Evolutionary conservation across 1,284 basidiomycete species (phyloP).

Genomic region (Tetrapyrgos nigripes): DNA sequence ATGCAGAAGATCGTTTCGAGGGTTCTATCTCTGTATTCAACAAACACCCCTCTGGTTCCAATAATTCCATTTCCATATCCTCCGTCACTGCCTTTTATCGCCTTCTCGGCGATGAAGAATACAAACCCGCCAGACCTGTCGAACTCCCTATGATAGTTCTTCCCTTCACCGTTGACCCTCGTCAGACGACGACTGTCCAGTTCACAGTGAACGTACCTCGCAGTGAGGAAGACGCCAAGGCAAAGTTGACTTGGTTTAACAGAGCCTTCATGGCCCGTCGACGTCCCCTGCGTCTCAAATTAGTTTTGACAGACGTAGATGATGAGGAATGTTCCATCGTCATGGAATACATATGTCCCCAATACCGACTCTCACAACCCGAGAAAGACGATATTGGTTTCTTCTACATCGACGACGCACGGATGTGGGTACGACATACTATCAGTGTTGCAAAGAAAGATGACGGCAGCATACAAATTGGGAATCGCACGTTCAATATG

Average conservation of each 20-base stretch:
- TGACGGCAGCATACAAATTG: slow-evolving; percentile 26
- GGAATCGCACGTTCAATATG: slow-evolving; percentile 28
- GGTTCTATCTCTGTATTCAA: slow-evolving; percentile 39
- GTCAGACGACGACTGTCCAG: slow-evolving; percentile 33
- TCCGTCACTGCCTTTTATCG: slow-evolving; percentile 36
- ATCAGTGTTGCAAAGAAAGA: slow-evolving; percentile 28
- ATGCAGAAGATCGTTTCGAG: slow-evolving; percentile 29
- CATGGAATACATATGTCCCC: slow-evolving; percentile 40
- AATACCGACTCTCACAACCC: slow-evolving; percentile 30
- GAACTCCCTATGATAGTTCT: slow-evolving; percentile 33
- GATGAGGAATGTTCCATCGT: slow-evolving; percentile 41
- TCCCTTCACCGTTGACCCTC: slow-evolving; percentile 39
- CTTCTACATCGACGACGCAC: slow-evolving; percentile 41
- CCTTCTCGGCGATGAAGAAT: slow-evolving; percentile 37
- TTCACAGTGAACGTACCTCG: slow-evolving; percentile 36
- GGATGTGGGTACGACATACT: slow-evolving; percentile 26
- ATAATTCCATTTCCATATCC: slow-evolving; percentile 35
- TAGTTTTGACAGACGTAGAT: slow-evolving; percentile 39
- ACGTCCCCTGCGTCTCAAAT: slow-evolving; percentile 38
- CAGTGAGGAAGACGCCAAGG: slow-evolving; percentile 35
- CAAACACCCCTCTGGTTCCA: slow-evolving; percentile 32
- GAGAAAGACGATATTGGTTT: slow-evolving; percentile 33
- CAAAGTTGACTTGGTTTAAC: slow-evolving; percentile 35
- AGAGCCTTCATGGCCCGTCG: slow-evolving; percentile 36
- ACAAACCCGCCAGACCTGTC: slow-evolving; percentile 42